phyloP scores from a whole-genome alignment of 805 yeast genomes.

The Grigorovia jiainica region DNA sequence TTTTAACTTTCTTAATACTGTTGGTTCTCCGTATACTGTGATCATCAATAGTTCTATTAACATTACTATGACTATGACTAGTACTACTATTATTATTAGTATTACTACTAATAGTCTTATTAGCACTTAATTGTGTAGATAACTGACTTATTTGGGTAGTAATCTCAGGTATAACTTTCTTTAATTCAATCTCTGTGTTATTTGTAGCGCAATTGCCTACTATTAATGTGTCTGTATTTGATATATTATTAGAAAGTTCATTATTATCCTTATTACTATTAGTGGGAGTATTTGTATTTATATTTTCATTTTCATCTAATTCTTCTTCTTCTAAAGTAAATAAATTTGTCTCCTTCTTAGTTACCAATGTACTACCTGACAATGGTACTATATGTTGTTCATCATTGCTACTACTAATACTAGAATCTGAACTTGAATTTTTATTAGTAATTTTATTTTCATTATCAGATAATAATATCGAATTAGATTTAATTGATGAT shows the following conservation, averaged over 20 bases:
- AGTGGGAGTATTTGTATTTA: not conserved
- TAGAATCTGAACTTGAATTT: not conserved
- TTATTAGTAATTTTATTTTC: not conserved
- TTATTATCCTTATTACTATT: not conserved
- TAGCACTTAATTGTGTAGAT: not conserved
- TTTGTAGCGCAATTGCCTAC: too few species aligned
- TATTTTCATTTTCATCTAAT: not conserved
- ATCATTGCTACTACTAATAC: not conserved
- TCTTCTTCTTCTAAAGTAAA: slow-evolving; percentile 7
- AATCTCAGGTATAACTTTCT: not conserved
- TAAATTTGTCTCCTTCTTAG: slow-evolving; percentile 1
- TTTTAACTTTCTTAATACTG: not conserved
- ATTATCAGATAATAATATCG: not conserved
- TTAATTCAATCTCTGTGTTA: not conserved
- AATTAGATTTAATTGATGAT: not conserved
- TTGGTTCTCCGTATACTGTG: not conserved
- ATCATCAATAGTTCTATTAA: too few species aligned
- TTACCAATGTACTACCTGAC: not conserved
- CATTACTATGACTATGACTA: too few species aligned
- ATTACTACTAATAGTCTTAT: not conserved
- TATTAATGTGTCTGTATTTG: not conserved
- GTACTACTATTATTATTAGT: not conserved
- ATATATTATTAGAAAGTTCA: not conserved
- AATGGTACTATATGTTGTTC: not conserved
- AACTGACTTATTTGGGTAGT: not conserved